Base-by-base conservation (phyloP, 2,329 filamentous ascomycete species). In the Fusarium poae region DNA sequence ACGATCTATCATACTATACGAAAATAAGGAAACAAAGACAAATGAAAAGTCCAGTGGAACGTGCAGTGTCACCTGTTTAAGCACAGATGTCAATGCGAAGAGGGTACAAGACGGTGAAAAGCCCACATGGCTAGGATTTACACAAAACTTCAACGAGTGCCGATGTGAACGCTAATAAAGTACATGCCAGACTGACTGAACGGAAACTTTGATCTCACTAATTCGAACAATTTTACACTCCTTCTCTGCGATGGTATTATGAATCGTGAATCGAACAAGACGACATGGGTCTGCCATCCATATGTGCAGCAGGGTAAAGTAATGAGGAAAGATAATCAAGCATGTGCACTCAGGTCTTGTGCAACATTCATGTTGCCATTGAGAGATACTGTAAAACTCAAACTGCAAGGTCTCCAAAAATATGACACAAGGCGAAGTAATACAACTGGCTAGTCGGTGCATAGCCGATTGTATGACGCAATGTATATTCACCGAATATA, bases 31-130 rank as follows among this genome's bases (percentile, higher is more conserved):
- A 4, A 11, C 4, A 40, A 35, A 6, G 6, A 32, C 10, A 29
- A 12, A 10, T 2, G 9, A 29, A 9, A 11, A 7, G 18, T 13
- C 30, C n/a, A 16, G 16, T 15, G 3, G 13, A 51, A 29, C 9
- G 34, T 40, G 32, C 6, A 29, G 8, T 20, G 32, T 29, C 12
- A 51, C 18, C 23, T 15, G n/a, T 40, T 40, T 6, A 29, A 25
- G 48, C 48, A 39, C 48, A 32, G 18, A 50, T 39, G 34, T 51
- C 48, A 51, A 35, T 27, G 48, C 48, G 48, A 48, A 32, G 40
- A 48, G 40, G 42, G 52, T 27, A 46, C 29, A 25, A 29, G 20
- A 45, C 29, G 40, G 51, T 54, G 30, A 48, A 54, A 16, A 49
- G 25, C 52, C 40, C 40, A 37, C 52, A 37, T 48, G 40, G 49